Evolutionary conservation across 2,329 filamentous ascomycete genomes (phyloP).

Genomic region (Pseudocercospora cruenta): DNA sequence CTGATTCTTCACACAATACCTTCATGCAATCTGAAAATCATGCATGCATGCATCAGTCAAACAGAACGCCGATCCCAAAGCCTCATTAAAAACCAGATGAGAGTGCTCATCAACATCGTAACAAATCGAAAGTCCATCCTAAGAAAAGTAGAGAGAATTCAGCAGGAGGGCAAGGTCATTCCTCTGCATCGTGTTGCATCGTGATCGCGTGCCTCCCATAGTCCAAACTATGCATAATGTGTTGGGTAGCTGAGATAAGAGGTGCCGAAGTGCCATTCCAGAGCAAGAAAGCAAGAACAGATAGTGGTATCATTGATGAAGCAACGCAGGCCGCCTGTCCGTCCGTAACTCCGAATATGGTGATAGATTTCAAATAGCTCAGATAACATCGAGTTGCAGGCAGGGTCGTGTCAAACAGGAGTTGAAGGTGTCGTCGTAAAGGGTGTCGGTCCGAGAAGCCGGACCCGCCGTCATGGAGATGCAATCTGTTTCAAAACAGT

Average conservation of each 20-base stretch:
- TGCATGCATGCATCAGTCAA: conserved; percentile 5
- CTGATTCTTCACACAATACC: not conserved
- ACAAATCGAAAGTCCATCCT: conserved; percentile 11
- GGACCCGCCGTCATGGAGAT: conserved; percentile 16
- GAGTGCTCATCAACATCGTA: conserved; percentile 19
- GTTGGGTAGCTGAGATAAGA: conserved; percentile 21
- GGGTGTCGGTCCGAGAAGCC: conserved; percentile 20
- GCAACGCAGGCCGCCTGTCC: conserved; percentile 10
- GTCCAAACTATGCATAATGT: conserved; percentile 11
- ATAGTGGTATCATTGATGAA: conserved; percentile 30
- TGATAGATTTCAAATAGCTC: conserved; percentile 23
- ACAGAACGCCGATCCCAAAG: conserved; percentile 6
- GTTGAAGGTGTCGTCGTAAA: conserved; percentile 11
- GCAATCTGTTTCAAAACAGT: conserved; percentile 17
- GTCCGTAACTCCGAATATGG: conserved; percentile 21
- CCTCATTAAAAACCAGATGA: conserved; percentile 2
- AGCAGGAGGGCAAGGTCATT: conserved; percentile 3
- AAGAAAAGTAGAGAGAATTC: not conserved
- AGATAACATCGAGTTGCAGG: conserved; percentile 19
- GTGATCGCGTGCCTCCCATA: not conserved
- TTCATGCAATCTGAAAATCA: conserved; percentile 10
- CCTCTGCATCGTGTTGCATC: conserved; percentile 1
- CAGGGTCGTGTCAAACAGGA: conserved; percentile 16
- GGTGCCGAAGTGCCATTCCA: conserved; percentile 3
- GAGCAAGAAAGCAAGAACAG: conserved; percentile 28